These are phyloP conservation scores for Paraphaeosphaeria sporulosa DNA, from an alignment of 2,329 filamentous ascomycete species.

Conservation along the genomic window DNA sequence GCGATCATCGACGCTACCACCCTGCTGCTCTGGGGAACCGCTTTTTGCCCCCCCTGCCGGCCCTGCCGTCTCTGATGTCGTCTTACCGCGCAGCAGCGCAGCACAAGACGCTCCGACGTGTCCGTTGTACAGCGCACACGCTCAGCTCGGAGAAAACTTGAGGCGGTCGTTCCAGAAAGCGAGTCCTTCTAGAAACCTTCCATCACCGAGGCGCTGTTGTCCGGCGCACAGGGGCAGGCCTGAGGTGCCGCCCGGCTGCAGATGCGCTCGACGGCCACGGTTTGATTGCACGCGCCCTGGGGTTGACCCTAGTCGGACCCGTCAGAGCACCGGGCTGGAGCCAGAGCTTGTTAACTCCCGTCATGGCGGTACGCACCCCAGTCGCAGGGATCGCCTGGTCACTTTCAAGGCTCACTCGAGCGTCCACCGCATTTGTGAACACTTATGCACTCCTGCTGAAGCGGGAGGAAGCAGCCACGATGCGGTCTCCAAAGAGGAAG, in stretches of 20 bases:
- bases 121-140: constrained; percentile 9
- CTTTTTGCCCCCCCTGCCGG: constrained; percentile 17
- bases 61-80: constrained; percentile 36
- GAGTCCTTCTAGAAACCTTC: constrained; percentile 24
- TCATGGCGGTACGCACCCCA: constrained; percentile 32
- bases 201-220: constrained; percentile 23
- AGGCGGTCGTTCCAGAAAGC: constrained; percentile 10
- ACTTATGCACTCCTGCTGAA: constrained; percentile 43
- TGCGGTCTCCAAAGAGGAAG: constrained; percentile 35
- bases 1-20: constrained; percentile 26
- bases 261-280: constrained; percentile 25
- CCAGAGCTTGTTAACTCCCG: constrained; percentile 37
- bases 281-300: constrained; percentile 29
- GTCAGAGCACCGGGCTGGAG: constrained; percentile 35
- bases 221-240: constrained; percentile 21
- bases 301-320: constrained; percentile 33
- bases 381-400: constrained; percentile 37
- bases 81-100: constrained; percentile 29
- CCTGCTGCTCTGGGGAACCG: constrained; percentile 17
- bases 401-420: constrained; percentile 45
- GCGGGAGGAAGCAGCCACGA: constrained; percentile 30
- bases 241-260: constrained; percentile 24
- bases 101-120: constrained; percentile 10
- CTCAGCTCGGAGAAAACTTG: constrained; percentile 15
- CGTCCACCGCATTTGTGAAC: constrained; percentile 45